Base-by-base conservation (phyloP, 345 rosid genomes). In the Salix koriyanagi region DNA sequence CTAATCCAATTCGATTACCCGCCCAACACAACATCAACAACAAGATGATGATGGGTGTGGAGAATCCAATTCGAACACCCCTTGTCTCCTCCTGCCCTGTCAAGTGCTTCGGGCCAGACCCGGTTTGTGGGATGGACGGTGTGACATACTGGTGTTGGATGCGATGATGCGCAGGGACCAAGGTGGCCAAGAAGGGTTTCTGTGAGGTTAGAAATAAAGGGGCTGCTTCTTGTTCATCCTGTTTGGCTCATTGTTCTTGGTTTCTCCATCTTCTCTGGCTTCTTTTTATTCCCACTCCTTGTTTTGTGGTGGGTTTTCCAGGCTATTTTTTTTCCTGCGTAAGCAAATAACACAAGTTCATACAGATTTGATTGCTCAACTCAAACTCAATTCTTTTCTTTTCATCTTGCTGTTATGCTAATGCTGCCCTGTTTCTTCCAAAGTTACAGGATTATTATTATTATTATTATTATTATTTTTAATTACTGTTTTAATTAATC, bases 171-270 rank as follows among this genome's bases (percentile, higher is more conserved):
- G 58, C 79, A 1, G 81, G 79, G 5, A 67, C 71, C 39, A 16
- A 28, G n/a, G 85, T 82, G 18, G 75, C 85, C 7, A 75, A 72
- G 30, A 34, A 34, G 50, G 82, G 82, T 7, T 72, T 64, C 46
- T 82, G 85, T 39, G 77, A 82, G 69, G 61, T 82, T 46, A 77
- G 85, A 18, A 67, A 76, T 8, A 62, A 25, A 7, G 83, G 85
- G 3, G 26, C 26, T 25, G 26, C 26, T 25, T 21, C 68, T 74
- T 80, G 76, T 79, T 14, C 80, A 75, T 50, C 71, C 67, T 58
- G 67, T 82, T 8, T 78, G 79, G 81, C 81, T 78, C 65, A 37
- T 79, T 52, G 46, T 26, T n/a, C 66, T 76, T 19, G 80, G 75
- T 69, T 60, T 83, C 19, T 25, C 26, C 26, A 25, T 25, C 26